Evolutionary conservation across 176 grass and related monocot species (phyloP).

Genomic region (Oryza meridionalis): DNA sequence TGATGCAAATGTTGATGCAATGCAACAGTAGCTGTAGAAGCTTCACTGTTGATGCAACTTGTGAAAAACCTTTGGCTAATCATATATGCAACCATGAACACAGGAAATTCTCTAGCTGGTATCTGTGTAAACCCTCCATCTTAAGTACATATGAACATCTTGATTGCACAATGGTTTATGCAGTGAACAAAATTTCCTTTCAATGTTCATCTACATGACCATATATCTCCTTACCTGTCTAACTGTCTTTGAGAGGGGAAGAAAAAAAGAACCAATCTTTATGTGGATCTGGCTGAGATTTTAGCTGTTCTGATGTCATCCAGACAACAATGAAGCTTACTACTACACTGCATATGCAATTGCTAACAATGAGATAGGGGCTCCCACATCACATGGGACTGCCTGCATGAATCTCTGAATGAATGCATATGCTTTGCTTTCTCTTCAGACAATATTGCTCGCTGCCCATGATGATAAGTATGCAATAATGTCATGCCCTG

Average conservation of each 20-base stretch:
- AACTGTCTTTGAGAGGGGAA: conserved; percentile 7
- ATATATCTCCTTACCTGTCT: conserved; percentile 5
- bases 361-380: conserved; percentile 11
- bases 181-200: background rate
- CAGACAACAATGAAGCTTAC: background rate
- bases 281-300: conserved; percentile 13
- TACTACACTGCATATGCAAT: background rate
- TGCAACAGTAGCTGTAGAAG: conserved; percentile 8
- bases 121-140: background rate
- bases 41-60: background rate
- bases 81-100: background rate
- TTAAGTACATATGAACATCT: background rate
- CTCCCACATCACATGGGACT: conserved; percentile 46
- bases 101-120: background rate
- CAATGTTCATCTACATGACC: conserved; percentile 27
- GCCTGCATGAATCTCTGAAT: conserved; percentile 21
- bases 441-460: conserved; percentile 40
- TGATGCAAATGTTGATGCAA: conserved; percentile 36
- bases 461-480: conserved; percentile 34
- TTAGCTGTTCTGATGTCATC: conserved; percentile 25
- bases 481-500: conserved; percentile 38
- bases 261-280: background rate
- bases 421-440: conserved; percentile 11
- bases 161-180: conserved; percentile 4
- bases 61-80: conserved; percentile 9